Evolutionary conservation across 352 stramenopile species (phyloP), one percentile per base, ranked within the genome.

Genomic region (Globisporangium paddicum): DNA sequence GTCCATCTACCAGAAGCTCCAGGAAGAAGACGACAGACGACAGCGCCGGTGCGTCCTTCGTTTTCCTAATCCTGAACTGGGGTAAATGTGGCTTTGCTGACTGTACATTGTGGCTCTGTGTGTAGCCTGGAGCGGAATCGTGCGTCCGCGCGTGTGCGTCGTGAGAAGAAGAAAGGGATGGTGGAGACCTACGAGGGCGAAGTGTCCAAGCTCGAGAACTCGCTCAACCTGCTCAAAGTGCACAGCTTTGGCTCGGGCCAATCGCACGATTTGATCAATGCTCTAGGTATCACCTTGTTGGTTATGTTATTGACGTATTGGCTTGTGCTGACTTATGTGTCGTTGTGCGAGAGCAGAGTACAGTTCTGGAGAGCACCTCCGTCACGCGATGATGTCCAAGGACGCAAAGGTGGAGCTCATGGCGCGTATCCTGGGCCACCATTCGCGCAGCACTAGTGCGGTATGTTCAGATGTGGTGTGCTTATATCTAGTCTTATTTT

Each of bases 131-230:
- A 93, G 38, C 79, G 85, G 45, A 93, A 93, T 64, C 80, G 86
- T 25, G 82, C 85, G 18, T 93, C 86, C 4, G 86, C 86, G 14
- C 73, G 82, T 51, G 78, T 95, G 48, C 82, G 86, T 37, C 86
- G 86, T 3, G 82, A 93, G 53, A 95, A 95, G 68, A 95, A 95
- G 69, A 93, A 93, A 51, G 77, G 74, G 9, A 89, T 95, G 76
- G 84, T 95, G 21, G 86, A 95, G 60, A 93, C 82, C 21, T 95
- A 93, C 61, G 86, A 95, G 56, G 74, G 44, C 25, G 81, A 93
- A 64, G 86, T 95, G 3, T 90, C 84, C n/a, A 90, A 95, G 62
- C 82, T 95, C 13, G 86, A 95, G 60, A 90, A 79, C 56, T 88
- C 77, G 45, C 61, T 95, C 13, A 90, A 89, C 60, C 63, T 93